phyloP scores from a whole-genome alignment of 345 rosid species.

The Murraya paniculata region DNA sequence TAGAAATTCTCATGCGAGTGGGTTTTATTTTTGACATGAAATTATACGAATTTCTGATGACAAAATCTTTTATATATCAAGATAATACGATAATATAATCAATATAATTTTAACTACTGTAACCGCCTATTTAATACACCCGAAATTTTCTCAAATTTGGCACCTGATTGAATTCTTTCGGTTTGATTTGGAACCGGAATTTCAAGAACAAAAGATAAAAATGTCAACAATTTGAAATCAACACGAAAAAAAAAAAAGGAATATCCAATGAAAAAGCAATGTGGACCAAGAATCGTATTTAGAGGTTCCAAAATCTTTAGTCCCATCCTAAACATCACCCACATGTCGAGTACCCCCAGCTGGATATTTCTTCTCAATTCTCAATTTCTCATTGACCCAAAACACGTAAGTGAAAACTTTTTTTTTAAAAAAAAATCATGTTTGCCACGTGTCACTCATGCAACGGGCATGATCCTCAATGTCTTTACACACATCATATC shows the following conservation, averaged over 20 bases:
- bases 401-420: neutral
- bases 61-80: neutral
- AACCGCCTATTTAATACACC: too few species aligned
- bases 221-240: neutral
- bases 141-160: too few species aligned
- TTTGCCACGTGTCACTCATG: slow-evolving; percentile 16
- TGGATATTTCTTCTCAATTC: neutral
- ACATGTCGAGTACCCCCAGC: neutral
- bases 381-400: neutral
- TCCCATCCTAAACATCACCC: neutral
- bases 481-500: slow-evolving; percentile 23
- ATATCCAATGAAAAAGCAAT: neutral
- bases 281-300: slow-evolving; percentile 8
- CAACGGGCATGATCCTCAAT: slow-evolving; percentile 8
- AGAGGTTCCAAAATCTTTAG: neutral
- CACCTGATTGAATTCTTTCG: neutral
- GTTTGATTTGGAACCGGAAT: neutral
- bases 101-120: too few species aligned
- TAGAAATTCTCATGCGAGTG: neutral
- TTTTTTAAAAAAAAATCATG: too few species aligned
- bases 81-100: too few species aligned
- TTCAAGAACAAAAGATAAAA: neutral
- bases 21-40: neutral
- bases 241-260: neutral
- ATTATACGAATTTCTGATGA: neutral